phyloP scores from a whole-genome alignment of 805 yeast genomes.

The Starmera pachycereana region DNA sequence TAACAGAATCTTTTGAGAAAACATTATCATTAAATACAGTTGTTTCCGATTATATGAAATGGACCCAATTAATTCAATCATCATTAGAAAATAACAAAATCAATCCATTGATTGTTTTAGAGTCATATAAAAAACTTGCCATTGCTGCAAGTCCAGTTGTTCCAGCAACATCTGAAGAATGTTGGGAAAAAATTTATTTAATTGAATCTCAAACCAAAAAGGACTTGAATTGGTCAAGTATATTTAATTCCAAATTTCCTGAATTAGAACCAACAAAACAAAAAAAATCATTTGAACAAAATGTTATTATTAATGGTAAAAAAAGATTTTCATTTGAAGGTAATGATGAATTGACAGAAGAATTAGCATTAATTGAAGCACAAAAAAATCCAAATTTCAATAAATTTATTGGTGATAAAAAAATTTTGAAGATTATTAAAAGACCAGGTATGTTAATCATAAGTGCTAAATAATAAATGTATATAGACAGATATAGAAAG shows the following conservation, averaged over 20 bases:
- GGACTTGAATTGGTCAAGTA: conserved; percentile 32
- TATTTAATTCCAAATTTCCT: conserved; percentile 65
- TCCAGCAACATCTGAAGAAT: conserved; percentile 77
- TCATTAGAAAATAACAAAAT: conserved; percentile 29
- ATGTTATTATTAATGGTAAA: conserved; percentile 68
- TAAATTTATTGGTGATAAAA: conserved; percentile 30
- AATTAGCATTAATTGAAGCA: conserved; percentile 28
- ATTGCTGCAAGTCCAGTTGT: conserved; percentile 69
- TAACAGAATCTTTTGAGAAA: conserved; percentile 49
- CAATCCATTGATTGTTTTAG: conserved; percentile 31
- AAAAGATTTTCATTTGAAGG: conserved; percentile 38
- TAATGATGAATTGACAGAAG: conserved; percentile 25
- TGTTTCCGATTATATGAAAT: conserved; percentile 83
- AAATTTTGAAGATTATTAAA: conserved; percentile 42
- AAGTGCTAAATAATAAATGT: background rate
- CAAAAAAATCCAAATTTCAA: conserved; percentile 27
- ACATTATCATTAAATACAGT: conserved; percentile 70
- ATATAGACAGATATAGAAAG: background rate
- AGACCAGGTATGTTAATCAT: conserved; percentile 23
- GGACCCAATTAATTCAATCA: conserved; percentile 41
- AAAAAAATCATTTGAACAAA: conserved; percentile 32
- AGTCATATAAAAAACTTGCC: conserved; percentile 42
- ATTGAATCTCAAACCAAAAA: conserved; percentile 16
- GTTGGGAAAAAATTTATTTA: conserved; percentile 38
- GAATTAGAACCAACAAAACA: conserved; percentile 24